phyloP scores from a whole-genome alignment of 306 rosid species.

The Alnus rubra region DNA sequence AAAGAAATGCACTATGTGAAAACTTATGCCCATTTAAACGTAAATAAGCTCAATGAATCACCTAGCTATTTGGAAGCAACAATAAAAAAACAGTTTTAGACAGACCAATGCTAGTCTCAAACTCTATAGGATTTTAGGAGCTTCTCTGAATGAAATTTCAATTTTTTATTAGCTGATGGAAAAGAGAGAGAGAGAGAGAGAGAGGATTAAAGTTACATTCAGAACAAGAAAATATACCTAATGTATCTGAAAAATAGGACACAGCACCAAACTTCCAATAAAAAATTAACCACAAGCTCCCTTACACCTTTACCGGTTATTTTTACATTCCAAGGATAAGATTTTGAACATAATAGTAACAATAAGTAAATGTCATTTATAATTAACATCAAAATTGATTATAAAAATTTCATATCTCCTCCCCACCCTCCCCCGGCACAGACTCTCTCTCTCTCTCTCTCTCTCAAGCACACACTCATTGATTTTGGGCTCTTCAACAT shows the following conservation, averaged over 20 bases:
- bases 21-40: neutral
- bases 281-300: no score
- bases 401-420: no score
- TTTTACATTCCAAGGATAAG: no score
- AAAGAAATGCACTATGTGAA: constrained; percentile 1
- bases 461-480: no score
- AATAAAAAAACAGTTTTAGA: neutral
- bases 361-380: no score
- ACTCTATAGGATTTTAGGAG: neutral
- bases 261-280: neutral
- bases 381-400: no score
- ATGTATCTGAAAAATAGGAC: neutral
- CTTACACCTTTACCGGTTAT: no score
- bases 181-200: neutral
- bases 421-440: no score
- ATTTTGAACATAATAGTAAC: no score
- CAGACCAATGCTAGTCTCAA: neutral
- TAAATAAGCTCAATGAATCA: constrained; percentile 5
- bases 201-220: neutral
- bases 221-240: neutral
- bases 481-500: no score
- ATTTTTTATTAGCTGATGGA: neutral
- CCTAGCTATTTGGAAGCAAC: constrained; percentile 1
- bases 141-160: neutral
- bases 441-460: no score